phyloP scores from a whole-genome alignment of 495 filamentous ascomycete genomes.

The Alectoria sarmentosa region DNA sequence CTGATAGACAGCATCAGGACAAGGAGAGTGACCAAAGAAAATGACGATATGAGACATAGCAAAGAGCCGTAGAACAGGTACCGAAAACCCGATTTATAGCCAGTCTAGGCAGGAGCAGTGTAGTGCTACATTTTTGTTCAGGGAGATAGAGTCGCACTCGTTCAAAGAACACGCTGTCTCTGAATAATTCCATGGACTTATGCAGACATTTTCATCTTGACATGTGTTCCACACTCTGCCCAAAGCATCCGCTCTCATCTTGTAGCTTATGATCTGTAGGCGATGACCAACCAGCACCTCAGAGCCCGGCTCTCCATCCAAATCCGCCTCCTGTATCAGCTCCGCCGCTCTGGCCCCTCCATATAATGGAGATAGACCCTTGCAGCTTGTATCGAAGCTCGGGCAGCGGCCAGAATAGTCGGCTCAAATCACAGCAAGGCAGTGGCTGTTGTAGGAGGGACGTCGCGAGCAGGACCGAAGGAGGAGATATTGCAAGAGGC shows the following conservation, averaged over 20 bases:
- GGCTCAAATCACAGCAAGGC: not conserved
- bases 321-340: not conserved
- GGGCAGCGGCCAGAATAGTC: not conserved
- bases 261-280: not conserved
- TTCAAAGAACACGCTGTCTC: not conserved
- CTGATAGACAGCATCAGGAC: not conserved
- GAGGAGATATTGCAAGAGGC: not conserved
- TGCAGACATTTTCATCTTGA: not conserved
- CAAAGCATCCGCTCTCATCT: not conserved
- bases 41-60: not conserved
- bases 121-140: not conserved
- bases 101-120: not conserved
- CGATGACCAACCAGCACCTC: not conserved
- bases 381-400: not conserved
- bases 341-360: not conserved
- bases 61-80: not conserved
- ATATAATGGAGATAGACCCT: not conserved
- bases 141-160: not conserved
- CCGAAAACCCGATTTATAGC: not conserved
- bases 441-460: not conserved
- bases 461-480: not conserved
- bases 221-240: not conserved
- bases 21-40: not conserved
- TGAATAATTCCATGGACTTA: not conserved
- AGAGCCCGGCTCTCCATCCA: not conserved